phyloP scores from a whole-genome alignment of 2,329 filamentous ascomycete species.

The Aspergillus alliaceus region DNA sequence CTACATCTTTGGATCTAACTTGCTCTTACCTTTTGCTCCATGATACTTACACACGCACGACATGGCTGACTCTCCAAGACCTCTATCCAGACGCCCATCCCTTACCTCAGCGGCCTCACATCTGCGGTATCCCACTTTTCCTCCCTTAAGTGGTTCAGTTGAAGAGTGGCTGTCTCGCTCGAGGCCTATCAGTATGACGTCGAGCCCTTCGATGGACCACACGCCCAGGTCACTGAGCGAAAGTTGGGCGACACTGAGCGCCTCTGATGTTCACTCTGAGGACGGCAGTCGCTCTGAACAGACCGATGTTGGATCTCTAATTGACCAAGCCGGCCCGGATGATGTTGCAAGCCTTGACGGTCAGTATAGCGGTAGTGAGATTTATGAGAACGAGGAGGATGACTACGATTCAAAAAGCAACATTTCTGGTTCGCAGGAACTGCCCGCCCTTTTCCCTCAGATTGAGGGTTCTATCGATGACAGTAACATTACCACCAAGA shows the following conservation, averaged over 20 bases:
- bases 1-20: conserved; percentile 14
- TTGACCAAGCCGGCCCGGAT: conserved; percentile 43
- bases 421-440: conserved; percentile 29
- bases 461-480: conserved; percentile 32
- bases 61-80: conserved; percentile 42
- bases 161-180: conserved; percentile 44
- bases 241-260: conserved; percentile 48
- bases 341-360: conserved; percentile 47
- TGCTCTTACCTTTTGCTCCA: conserved; percentile 18
- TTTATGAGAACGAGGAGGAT: conserved; percentile 34
- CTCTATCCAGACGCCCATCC: conserved; percentile 27
- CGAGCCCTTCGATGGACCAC: conserved; percentile 28
- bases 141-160: conserved; percentile 39
- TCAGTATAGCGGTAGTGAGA: conserved; percentile 38
- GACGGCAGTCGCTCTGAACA: conserved; percentile 46
- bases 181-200: conserved; percentile 43
- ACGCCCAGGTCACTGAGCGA: conserved; percentile 40
- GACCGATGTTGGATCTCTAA: conserved; percentile 45
- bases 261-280: conserved; percentile 45
- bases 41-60: conserved; percentile 20
- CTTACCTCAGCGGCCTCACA: conserved; percentile 28
- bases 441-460: conserved; percentile 30
- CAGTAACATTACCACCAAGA: conserved; percentile 36
- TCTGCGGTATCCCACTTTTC: conserved; percentile 44
- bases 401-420: conserved; percentile 27